Evolutionary conservation across 257 asterid genomes (phyloP).

Genomic region (Ilex aquifolium): DNA sequence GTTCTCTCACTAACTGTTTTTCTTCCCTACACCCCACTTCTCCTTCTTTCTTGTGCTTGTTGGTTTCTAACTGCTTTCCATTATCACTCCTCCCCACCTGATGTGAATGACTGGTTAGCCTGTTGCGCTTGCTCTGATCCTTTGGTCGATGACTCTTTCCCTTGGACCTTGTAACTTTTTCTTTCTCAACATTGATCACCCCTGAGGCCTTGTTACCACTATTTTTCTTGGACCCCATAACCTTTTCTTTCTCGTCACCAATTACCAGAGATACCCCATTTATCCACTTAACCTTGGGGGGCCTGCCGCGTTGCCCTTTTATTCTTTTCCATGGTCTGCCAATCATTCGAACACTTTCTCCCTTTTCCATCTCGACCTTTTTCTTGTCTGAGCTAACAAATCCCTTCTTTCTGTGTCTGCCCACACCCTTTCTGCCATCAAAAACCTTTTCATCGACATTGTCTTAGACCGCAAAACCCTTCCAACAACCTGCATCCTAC

Average conservation of each 20-base stretch:
- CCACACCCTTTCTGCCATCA: neutral
- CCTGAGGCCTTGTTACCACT: no score
- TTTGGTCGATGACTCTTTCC: no score
- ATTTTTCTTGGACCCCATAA: no score
- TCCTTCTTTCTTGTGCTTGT: constrained; percentile 14
- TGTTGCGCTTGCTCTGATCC: constrained; percentile 15
- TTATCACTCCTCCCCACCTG: constrained; percentile 13
- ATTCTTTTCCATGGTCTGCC: constrained; percentile 10
- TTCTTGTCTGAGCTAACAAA: constrained; percentile 8
- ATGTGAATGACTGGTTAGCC: constrained; percentile 7
- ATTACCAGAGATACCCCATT: constrained; percentile 11
- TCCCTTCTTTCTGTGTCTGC: constrained; percentile 12
- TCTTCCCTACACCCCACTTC: constrained; percentile 52
- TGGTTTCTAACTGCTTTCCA: constrained; percentile 1
- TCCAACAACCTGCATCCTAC: constrained; percentile 27
- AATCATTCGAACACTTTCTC: constrained; percentile 10
- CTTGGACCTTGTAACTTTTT: no score
- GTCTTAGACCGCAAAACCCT: constrained; percentile 82
- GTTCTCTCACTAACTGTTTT: constrained; percentile 64
- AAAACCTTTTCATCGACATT: constrained; percentile 31
- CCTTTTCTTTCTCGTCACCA: constrained; percentile 7
- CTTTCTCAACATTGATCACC: no score
- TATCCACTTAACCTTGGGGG: constrained; percentile 22
- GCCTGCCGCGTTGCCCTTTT: constrained; percentile 32
- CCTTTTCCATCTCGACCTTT: constrained; percentile 1